These are phyloP conservation scores for Globisporangium carolinianum DNA, from an alignment of 352 stramenopile genomes.

Conservation along the genomic window DNA sequence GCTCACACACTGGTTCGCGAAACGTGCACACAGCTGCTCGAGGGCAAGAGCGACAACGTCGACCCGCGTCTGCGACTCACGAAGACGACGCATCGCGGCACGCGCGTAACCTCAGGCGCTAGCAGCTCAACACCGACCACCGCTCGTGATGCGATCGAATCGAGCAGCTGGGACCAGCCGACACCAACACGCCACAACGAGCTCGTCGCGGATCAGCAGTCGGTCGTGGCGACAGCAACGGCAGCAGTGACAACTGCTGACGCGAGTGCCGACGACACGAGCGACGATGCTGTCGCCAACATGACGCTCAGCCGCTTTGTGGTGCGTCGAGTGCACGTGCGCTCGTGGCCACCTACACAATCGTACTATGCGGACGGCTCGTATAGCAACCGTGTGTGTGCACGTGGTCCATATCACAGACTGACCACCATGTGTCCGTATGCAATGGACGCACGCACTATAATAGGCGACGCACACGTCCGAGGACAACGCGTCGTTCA, in stretches of 20 bases:
- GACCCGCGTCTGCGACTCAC: conserved; percentile 5
- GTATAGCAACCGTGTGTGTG: no score
- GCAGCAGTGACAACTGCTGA: neutral
- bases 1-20: no score
- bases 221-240: neutral
- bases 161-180: conserved; percentile 54
- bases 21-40: conserved; percentile 15
- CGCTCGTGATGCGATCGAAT: conserved; percentile 7
- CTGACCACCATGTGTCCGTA: neutral
- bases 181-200: conserved; percentile 22
- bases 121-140: conserved; percentile 2
- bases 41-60: conserved; percentile 9
- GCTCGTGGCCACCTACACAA: neutral
- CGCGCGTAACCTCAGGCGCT: no score
- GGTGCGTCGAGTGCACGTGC: conserved; percentile 16
- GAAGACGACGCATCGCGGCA: no score
- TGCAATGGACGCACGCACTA: no score
- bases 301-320: conserved; percentile 76
- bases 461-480: conserved; percentile 69
- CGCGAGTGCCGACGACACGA: neutral
- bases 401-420: neutral
- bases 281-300: neutral
- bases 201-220: conserved; percentile 3
- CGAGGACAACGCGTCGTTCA: conserved; percentile 79
- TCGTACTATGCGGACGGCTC: neutral